Conservation (phyloP, 768 basidiomycete species). For the Daedaleopsis sinensis region DNA sequence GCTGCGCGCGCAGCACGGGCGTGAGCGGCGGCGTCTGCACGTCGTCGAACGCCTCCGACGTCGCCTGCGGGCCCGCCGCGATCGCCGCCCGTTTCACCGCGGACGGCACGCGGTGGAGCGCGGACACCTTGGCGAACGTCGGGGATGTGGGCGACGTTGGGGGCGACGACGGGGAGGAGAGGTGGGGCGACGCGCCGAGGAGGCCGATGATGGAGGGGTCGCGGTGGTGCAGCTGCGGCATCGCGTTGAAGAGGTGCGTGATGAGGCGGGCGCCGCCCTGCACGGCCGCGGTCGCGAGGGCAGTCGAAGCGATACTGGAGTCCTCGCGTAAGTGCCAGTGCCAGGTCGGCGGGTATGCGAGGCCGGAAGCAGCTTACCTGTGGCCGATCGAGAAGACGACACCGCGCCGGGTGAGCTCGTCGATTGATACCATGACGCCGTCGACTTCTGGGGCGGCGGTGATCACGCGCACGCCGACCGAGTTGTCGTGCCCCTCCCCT, state of each 20-base stretch:
- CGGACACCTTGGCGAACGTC: slow-evolving; percentile 11
- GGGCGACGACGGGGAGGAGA: slow-evolving; percentile 40
- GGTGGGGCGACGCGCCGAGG: slow-evolving; percentile 73
- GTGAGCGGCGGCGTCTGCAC: slow-evolving; percentile 58
- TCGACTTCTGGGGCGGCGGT: slow-evolving; percentile 87
- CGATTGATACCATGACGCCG: slow-evolving; percentile 76
- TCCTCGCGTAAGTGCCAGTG: not conserved
- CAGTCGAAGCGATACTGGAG: slow-evolving; percentile 71
- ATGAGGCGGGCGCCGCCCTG: slow-evolving; percentile 79
- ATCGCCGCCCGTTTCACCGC: slow-evolving; percentile 19
- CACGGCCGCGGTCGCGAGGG: slow-evolving; percentile 72
- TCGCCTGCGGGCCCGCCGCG: slow-evolving; percentile 28
- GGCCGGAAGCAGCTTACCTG: slow-evolving; percentile 50
- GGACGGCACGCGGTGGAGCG: slow-evolving; percentile 23
- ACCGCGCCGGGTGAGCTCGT: slow-evolving; percentile 61
- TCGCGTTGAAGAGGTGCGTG: slow-evolving; percentile 92
- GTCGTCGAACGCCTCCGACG: slow-evolving; percentile 67
- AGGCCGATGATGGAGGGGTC: slow-evolving; percentile 92
- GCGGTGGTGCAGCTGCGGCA: slow-evolving; percentile 88
- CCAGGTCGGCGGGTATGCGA: not conserved
- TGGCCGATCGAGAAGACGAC: slow-evolving; percentile 88
- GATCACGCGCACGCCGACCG: slow-evolving; percentile 71
- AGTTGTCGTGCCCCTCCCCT: slow-evolving; percentile 32
- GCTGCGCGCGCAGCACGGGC: slow-evolving; percentile 34
- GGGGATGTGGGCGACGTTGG: slow-evolving; percentile 22